phyloP scores from a whole-genome alignment of 2,329 filamentous ascomycete species.

The Eurotiales sp. region DNA sequence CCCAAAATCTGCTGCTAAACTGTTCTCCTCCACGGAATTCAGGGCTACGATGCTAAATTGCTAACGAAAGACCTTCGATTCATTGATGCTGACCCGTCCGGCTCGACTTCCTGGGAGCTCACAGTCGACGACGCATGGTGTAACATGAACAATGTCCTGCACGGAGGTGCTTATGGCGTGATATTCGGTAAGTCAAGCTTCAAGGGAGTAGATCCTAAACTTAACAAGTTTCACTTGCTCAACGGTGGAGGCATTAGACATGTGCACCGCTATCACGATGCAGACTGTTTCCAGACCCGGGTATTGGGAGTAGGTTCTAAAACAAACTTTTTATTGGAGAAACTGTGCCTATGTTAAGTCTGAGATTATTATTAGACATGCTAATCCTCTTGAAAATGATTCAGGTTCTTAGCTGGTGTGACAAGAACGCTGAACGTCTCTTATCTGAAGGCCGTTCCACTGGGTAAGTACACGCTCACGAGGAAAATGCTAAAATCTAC shows the following conservation, averaged over 20 bases:
- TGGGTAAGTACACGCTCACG: slow-evolving; percentile 37
- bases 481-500: no score
- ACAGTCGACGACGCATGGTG: slow-evolving; percentile 21
- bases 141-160: slow-evolving; percentile 26
- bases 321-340: neutral
- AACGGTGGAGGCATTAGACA: slow-evolving; percentile 35
- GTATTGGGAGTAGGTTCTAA: slow-evolving; percentile 47
- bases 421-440: slow-evolving; percentile 50
- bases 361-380: neutral
- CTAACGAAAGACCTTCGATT: slow-evolving; percentile 22
- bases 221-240: no score
- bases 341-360: no score
- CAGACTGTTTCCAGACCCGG: slow-evolving; percentile 47
- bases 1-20: neutral
- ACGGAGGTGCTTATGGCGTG: slow-evolving; percentile 60
- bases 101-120: slow-evolving; percentile 23
- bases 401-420: slow-evolving; percentile 48
- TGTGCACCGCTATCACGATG: slow-evolving; percentile 50
- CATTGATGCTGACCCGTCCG: slow-evolving; percentile 21
- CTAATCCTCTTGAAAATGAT: neutral
- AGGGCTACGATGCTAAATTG: slow-evolving; percentile 24
- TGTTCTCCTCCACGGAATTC: neutral
- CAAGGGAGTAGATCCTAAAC: neutral
- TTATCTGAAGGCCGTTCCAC: slow-evolving; percentile 49
- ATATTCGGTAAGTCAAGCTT: slow-evolving; percentile 59